Evolutionary conservation across 331 rosid genomes (phyloP), one percentile per base, ranked within the genome.

Genomic region (Saraca asoca): DNA sequence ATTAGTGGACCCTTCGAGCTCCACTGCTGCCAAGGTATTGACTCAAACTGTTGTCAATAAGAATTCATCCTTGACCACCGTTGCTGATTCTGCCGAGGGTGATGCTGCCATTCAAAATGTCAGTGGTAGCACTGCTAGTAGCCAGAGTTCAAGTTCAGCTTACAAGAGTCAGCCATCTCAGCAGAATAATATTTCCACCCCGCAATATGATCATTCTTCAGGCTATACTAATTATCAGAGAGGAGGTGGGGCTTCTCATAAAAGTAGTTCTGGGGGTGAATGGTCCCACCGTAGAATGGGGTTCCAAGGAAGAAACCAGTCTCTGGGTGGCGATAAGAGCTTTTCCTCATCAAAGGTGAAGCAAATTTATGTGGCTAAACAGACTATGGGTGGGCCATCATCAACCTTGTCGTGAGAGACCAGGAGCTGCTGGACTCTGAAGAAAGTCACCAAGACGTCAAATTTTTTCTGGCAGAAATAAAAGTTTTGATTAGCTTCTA

Each of bases 361-460:
- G 78, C 98, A 93, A 78, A 79, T 89, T 43, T 93, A 93, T 68
- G 96, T 89, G 73, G 98, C 95, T 45, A 90, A 93, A 67, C 96
- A 87, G 84, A 74, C 90, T 59, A 76, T 80, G 15, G 75, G 78
- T 41, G 87, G 91, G 46, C 67, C 82, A 58, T 72, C 90, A 45
- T 72, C 90, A 45, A 35, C 80, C 12, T 34, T 19, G 35, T 73
- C 84, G 4, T 84, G 85, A 86, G 49, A 70, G 53, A 38, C 70
- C 54, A n/a, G 69, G 54, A 54, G 42, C 71, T 64, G 61, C 78
- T 68, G 59, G 75, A 66, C 66, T 56, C 3, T 59, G 68, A 20
- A 46, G 43, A 61, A 48, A 45, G 37, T 53, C 6, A 35, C 17
- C 12, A 51, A 68, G 51, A 66, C 43, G 45, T 57, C 58, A 37